These are phyloP conservation scores for Inonotus hispidus DNA, from an alignment of 1,284 basidiomycete species.

Conservation along the genomic window DNA sequence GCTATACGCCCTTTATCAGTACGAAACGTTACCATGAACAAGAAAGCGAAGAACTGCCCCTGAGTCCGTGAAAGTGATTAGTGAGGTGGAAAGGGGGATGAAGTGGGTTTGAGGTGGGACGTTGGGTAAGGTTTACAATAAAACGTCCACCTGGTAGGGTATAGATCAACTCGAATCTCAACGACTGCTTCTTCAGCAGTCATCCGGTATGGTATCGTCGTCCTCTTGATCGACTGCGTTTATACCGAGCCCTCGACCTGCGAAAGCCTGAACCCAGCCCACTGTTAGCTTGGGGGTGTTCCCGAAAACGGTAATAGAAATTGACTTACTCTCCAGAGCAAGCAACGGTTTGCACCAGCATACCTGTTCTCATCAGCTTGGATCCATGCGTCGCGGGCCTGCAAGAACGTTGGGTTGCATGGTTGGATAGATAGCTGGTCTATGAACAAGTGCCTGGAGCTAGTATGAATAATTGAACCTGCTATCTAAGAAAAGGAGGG, in stretches of 20 bases:
- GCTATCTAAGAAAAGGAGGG: not conserved
- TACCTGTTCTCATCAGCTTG: slow-evolving; percentile 48
- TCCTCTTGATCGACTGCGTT: slow-evolving; percentile 37
- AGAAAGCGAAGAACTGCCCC: too few relatives aligned
- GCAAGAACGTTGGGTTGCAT: slow-evolving; percentile 42
- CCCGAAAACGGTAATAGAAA: not conserved
- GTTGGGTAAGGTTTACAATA: too few relatives aligned
- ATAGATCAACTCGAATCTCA: too few relatives aligned
- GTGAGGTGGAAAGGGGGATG: too few relatives aligned
- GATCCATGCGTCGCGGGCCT: slow-evolving; percentile 47
- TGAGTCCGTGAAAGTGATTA: too few relatives aligned
- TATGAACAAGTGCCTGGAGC: slow-evolving; percentile 37
- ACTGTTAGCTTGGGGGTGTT: not conserved
- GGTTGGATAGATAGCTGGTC: slow-evolving; percentile 46
- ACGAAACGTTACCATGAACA: too few relatives aligned
- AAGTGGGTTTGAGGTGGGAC: too few relatives aligned
- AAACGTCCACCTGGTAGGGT: too few relatives aligned
- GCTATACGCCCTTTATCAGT: too few relatives aligned
- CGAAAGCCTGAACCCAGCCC: slow-evolving; percentile 32
- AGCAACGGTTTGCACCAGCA: slow-evolving; percentile 41
- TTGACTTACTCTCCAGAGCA: slow-evolving; percentile 31
- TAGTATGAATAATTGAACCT: not conserved
- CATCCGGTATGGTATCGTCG: slow-evolving; percentile 33
- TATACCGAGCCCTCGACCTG: slow-evolving; percentile 44
- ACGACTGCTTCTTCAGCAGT: slow-evolving; percentile 28